Percentiles rank a stretch among this genome's conserved stretches.
Conservation (phyloP, 305 asterid genomes). For the Fraxinus nigra region DNA sequence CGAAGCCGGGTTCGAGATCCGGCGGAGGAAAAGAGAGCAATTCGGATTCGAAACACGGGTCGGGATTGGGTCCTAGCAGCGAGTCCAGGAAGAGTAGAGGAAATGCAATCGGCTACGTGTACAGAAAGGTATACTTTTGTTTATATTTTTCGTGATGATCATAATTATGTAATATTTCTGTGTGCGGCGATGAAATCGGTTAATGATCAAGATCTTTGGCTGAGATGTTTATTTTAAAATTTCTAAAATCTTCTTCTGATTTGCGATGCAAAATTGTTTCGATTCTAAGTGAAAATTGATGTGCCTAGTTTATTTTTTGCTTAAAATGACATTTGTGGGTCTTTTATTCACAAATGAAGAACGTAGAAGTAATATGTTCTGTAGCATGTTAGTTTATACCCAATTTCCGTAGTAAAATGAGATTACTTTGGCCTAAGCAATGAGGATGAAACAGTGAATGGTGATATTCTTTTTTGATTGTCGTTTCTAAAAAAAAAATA, state of each 20-base stretch:
- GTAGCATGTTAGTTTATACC: background rate
- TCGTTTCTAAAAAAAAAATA: background rate
- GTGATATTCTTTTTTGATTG: background rate
- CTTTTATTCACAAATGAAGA: background rate
- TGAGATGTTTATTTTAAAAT: conserved; percentile 2
- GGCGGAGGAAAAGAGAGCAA: conserved; percentile 34
- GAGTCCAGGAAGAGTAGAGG: conserved; percentile 39
- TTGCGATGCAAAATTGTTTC: background rate
- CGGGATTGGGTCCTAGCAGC: conserved; percentile 28
- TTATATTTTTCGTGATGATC: background rate
- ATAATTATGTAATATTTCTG: background rate
- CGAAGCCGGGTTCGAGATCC: conserved; percentile 42
- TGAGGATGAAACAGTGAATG: background rate
- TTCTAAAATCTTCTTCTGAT: background rate
- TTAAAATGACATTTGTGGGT: background rate
- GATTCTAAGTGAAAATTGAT: background rate
- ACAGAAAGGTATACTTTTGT: conserved; percentile 50
- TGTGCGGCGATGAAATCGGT: background rate
- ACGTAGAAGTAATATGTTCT: background rate
- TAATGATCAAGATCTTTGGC: background rate
- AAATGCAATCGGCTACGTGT: conserved; percentile 47
- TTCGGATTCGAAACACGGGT: conserved; percentile 29
- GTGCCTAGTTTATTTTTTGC: background rate
- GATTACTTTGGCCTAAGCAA: background rate
- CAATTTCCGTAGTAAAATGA: background rate